Conservation (phyloP, 1,284 basidiomycete genomes). For the Apiotrichum sp. region DNA sequence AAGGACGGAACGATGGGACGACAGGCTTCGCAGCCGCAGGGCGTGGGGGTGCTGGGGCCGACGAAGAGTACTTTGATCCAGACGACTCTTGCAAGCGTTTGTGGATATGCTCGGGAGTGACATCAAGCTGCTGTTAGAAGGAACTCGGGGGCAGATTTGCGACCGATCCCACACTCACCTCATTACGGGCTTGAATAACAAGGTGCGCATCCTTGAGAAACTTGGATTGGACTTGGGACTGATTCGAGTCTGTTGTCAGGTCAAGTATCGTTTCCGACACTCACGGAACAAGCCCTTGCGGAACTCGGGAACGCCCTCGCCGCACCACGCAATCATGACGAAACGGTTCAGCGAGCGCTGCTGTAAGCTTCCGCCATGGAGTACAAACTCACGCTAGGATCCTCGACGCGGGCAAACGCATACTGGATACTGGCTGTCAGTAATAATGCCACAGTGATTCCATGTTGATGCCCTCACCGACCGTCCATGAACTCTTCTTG, state of each 20-base stretch:
- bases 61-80: conserved; percentile 69
- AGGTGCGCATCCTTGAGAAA: conserved; percentile 83
- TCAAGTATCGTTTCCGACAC: conserved; percentile 13
- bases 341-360: conserved; percentile 85
- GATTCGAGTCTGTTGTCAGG: conserved; percentile 59
- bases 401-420: conserved; percentile 80
- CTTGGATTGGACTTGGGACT: conserved; percentile 64
- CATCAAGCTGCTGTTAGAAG: conserved; percentile 60
- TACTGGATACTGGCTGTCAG: conserved; percentile 70
- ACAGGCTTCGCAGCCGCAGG: conserved; percentile 22
- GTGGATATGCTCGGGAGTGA: conserved; percentile 72
- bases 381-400: conserved; percentile 63
- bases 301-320: conserved; percentile 87
- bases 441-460: not conserved
- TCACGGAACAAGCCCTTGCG: conserved; percentile 84
- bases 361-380: not conserved
- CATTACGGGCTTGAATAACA: conserved; percentile 83
- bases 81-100: conserved; percentile 81
- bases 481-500: conserved; percentile 94
- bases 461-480: conserved; percentile 52
- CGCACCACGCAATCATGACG: conserved; percentile 86
- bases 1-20: conserved; percentile 37
- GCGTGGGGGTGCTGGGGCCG: conserved; percentile 26
- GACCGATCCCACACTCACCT: conserved; percentile 52
- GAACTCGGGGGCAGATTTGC: too few relatives aligned